These are phyloP conservation scores for Prunus padus DNA, from an alignment of 306 rosid genomes.

Conservation along the genomic window DNA sequence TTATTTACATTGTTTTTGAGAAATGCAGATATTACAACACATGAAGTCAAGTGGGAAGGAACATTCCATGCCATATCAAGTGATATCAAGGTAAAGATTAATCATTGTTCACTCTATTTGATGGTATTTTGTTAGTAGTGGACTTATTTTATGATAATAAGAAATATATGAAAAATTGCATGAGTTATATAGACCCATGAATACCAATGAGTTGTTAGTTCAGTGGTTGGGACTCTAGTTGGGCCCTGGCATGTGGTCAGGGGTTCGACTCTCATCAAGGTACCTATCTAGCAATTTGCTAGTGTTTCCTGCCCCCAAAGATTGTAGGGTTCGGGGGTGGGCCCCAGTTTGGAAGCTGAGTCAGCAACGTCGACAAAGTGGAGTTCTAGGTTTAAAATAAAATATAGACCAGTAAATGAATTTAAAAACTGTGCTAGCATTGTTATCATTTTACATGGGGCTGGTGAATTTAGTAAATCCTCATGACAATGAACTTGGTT, in stretches of 20 bases:
- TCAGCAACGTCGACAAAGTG: too few species aligned
- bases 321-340: too few species aligned
- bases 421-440: slow-evolving; percentile 3
- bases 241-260: too few species aligned
- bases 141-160: neutral
- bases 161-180: neutral
- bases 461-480: neutral
- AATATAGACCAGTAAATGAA: neutral
- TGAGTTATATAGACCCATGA: neutral
- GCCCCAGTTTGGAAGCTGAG: too few species aligned
- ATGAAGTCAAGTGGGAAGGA: slow-evolving; percentile 99
- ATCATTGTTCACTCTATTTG: neutral
- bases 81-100: slow-evolving; percentile 76
- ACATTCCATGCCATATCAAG: slow-evolving; percentile 98
- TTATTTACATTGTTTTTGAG: slow-evolving; percentile 19
- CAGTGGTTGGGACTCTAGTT: too few species aligned
- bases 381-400: too few species aligned
- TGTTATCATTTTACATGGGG: slow-evolving; percentile 9
- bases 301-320: too few species aligned
- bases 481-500: neutral
- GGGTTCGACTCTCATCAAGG: too few species aligned
- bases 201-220: too few species aligned
- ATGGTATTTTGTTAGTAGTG: neutral
- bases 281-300: too few species aligned
- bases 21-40: slow-evolving; percentile 87